These are phyloP conservation scores for Thraustochytrium sp. DNA, from an alignment of 352 stramenopile genomes.

Conservation along the genomic window DNA sequence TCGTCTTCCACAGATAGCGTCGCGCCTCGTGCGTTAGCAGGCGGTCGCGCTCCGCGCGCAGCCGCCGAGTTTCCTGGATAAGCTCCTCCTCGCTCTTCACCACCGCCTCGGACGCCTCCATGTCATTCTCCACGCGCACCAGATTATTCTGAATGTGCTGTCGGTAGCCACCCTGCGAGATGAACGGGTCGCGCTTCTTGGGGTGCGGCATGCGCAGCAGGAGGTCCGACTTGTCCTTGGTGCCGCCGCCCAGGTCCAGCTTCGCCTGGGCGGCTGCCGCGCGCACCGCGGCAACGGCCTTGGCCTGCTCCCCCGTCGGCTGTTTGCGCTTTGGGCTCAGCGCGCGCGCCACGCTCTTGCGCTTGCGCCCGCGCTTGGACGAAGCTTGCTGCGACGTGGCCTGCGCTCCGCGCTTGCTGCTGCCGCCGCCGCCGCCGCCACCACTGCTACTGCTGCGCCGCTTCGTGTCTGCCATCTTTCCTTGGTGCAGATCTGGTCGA, in stretches of 20 bases:
- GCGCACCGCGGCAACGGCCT: not conserved
- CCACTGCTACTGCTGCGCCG: too few relatives aligned
- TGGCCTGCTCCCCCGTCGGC: too few relatives aligned
- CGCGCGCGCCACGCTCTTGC: not conserved
- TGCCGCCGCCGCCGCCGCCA: too few relatives aligned
- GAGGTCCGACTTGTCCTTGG: not conserved
- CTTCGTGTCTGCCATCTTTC: too few relatives aligned
- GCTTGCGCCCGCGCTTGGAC: not conserved
- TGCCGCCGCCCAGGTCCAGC: not conserved
- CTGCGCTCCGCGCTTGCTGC: too few relatives aligned
- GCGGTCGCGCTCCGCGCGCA: not conserved
- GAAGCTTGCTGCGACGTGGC: not conserved
- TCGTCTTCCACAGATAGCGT: not conserved
- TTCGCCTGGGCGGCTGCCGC: not conserved
- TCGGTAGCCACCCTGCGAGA: not conserved
- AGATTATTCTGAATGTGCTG: constrained; percentile 24
- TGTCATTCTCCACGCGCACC: constrained; percentile 3
- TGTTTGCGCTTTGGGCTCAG: too few relatives aligned
- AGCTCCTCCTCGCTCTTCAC: constrained; percentile 26
- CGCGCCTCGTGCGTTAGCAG: not conserved
- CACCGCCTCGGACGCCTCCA: constrained; percentile 10
- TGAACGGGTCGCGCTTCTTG: not conserved
- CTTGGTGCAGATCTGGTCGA: too few relatives aligned
- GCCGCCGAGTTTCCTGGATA: not conserved
- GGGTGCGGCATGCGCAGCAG: not conserved